Evolutionary conservation across 1,284 basidiomycete species (phyloP).

Genomic region (Ganoderma resinaceum): DNA sequence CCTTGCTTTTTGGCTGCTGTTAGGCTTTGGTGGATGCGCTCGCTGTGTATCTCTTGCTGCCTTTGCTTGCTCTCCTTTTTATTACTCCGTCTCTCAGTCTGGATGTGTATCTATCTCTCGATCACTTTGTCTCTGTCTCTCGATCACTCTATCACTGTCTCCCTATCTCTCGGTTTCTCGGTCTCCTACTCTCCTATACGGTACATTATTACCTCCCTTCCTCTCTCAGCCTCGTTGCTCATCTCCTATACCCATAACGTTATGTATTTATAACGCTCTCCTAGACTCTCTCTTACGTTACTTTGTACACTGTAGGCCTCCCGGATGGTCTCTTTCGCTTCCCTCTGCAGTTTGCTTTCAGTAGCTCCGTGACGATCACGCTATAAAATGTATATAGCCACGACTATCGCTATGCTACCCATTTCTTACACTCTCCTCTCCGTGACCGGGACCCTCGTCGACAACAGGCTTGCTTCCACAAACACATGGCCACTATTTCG

Average conservation of each 20-base stretch:
- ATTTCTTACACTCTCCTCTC: neutral
- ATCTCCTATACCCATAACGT: constrained; percentile 27
- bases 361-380: constrained; percentile 16
- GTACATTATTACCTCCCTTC: neutral
- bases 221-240: neutral
- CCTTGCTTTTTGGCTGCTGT: constrained; percentile 14
- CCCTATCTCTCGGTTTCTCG: neutral
- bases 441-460: neutral
- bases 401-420: constrained; percentile 8
- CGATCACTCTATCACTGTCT: neutral
- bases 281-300: constrained; percentile 23
- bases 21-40: constrained; percentile 19
- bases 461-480: neutral
- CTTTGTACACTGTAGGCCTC: constrained; percentile 24
- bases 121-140: neutral
- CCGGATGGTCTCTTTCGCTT: constrained; percentile 13
- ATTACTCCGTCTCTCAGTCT: constrained; percentile 1
- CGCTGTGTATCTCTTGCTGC: constrained; percentile 15
- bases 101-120: constrained; percentile 7
- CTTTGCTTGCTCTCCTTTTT: constrained; percentile 12
- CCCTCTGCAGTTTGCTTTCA: constrained; percentile 20
- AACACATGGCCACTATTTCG: constrained; percentile 1
- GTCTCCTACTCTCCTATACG: constrained; percentile 3
- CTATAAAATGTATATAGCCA: constrained; percentile 28
- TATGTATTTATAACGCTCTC: constrained; percentile 33